Conservation (phyloP, 2,329 filamentous ascomycete genomes). For the Chalaropsis thielavioides region DNA sequence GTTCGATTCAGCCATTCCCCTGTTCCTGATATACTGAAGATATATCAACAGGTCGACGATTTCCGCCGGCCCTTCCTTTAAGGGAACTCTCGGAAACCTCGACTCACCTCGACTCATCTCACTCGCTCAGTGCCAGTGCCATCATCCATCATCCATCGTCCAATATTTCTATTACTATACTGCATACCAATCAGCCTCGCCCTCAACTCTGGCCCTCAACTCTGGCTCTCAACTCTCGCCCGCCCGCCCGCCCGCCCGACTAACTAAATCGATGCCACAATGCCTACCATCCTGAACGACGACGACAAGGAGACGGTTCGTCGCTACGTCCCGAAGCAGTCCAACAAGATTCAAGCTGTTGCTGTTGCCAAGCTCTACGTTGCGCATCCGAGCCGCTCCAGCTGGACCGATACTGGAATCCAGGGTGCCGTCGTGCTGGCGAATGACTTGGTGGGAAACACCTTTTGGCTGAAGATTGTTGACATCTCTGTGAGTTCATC, state of each 20-base stretch:
- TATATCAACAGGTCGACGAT: neutral
- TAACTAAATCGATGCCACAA: neutral
- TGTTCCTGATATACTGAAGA: neutral
- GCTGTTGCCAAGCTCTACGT: constrained; percentile 88
- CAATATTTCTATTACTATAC: constrained; percentile 1
- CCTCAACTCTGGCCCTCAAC: neutral
- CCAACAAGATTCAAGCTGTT: constrained; percentile 95
- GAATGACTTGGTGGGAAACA: constrained; percentile 88
- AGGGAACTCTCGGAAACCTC: neutral
- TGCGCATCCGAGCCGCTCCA: constrained; percentile 67
- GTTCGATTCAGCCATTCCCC: neutral
- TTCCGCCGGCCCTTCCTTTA: neutral
- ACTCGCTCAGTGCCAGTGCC: neutral
- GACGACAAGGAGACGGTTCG: constrained; percentile 95
- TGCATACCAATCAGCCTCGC: neutral
- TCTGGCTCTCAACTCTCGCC: no score
- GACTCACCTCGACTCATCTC: neutral
- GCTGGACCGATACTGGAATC: constrained; percentile 89
- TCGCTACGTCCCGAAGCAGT: constrained; percentile 79
- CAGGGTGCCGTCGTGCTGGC: constrained; percentile 85
- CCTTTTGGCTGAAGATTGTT: constrained; percentile 94
- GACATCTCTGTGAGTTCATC: constrained; percentile 66
- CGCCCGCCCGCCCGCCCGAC: neutral
- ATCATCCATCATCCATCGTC: neutral
- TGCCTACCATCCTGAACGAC: constrained; percentile 44